Evolutionary conservation across 2,329 filamentous ascomycete genomes (phyloP).

Genomic region (Talaromyces sp.): DNA sequence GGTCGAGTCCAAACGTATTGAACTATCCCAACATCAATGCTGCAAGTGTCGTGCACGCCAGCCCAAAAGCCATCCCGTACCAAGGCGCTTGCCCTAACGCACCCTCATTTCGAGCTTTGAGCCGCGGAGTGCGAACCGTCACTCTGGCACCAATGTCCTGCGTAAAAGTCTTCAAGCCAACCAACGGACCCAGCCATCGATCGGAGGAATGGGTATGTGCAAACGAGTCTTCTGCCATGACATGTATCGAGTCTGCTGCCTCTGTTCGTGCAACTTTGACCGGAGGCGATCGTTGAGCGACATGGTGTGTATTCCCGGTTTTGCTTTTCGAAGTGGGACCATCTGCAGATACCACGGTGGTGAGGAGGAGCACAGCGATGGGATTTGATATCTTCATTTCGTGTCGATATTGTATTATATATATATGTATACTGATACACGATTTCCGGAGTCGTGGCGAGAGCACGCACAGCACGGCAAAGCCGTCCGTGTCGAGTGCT

Average conservation of each 20-base stretch:
- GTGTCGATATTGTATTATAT: background rate
- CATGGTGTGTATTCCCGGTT: conserved; percentile 1
- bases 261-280: background rate
- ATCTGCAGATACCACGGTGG: conserved; percentile 9
- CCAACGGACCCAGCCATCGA: conserved; percentile 29
- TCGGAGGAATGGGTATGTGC: conserved; percentile 20
- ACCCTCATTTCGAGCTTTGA: conserved; percentile 36
- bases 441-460: background rate
- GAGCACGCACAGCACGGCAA: background rate
- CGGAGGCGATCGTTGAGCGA: background rate
- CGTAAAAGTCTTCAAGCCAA: conserved; percentile 30
- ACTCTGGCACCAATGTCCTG: conserved; percentile 26
- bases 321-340: conserved; percentile 12
- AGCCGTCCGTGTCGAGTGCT: background rate
- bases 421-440: background rate
- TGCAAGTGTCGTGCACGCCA: conserved; percentile 38
- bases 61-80: conserved; percentile 42
- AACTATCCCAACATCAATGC: conserved; percentile 39
- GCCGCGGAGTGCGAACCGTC: conserved; percentile 15
- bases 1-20: background rate
- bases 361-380: conserved; percentile 6
- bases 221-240: background rate
- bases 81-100: conserved; percentile 40
- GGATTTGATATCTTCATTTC: conserved; percentile 14
- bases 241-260: background rate